Evolutionary conservation across 139 green algal genomes (phyloP), one percentile per base, ranked within the genome.

Genomic region (Volvox africanus): DNA sequence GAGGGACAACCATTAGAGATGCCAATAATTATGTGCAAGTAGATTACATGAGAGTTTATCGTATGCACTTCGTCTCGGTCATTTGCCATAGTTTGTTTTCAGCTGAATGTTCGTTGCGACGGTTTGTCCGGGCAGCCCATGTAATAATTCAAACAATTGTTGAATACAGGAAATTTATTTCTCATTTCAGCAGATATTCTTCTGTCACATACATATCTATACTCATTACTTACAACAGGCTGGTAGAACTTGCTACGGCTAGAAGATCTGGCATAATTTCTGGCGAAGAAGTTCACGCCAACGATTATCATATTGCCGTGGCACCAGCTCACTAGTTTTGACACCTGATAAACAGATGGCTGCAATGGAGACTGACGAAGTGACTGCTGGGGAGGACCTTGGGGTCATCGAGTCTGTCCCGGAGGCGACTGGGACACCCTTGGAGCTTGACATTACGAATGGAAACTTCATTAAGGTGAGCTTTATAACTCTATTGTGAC

Each of bases 401-500:
- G 44, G 50, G 50, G 80, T 71, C 37, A n/a, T 71, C 3, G 80
- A 86, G 50, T 22, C 65, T 30, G 81, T 24, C 32, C 75, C 32
- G 30, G 30, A 81, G 81, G 55, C 81, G 24, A 87, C 61, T 20
- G 75, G 75, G 16, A 87, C 81, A 3, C 81, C 81, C 1, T 17
- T 87, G 16, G 81, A 87, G 28, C 55, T 32, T 11, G 81, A 76
- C 37, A 30, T 87, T 26, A 35, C 9, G 11, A 26, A 55, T 50
- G 82, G 62, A n/a, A 62, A 24, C 18, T 88, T 88, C 32, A 88
- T 88, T 28, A 88, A 88, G 82, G 82, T 67, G 21, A 36, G 82
- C 26, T 22, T n/a, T 9, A 35, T 1, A 30, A 12, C 65, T 79
- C 14, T 79, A 36, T 30, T 79, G 2, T 18, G 22, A 30, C 2